Evolutionary conservation across 106 monocot genomes (phyloP), one percentile per base, ranked within the genome.

Genomic region (Dioscorea zingiberensis): DNA sequence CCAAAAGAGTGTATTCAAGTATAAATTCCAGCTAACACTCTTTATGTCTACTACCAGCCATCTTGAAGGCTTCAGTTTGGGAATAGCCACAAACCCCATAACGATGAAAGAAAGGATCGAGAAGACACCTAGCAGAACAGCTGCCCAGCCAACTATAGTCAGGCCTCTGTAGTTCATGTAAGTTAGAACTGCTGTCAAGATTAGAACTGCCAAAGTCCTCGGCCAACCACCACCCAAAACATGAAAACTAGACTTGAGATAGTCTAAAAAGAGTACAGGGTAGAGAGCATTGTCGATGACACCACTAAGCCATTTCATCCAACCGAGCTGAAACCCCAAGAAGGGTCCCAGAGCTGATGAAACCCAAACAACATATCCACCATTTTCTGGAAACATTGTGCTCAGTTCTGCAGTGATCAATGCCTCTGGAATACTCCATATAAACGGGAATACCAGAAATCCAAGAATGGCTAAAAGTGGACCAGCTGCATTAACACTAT

Each of bases 351-450:
- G 57, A 22, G 84, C 81, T 46, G 84, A 74, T 54, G 81, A 77
- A 18, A 88, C 88, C 88, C 88, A 88, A 10, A 88, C 81, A 4
- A 88, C 88, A 68, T 88, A 88, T 16, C 88, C 88, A 16, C 88
- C 81, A 48, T 88, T 84, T 28, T 88, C 88, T 18, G 88, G 88
- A 69, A 88, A 88, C 84, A 88, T 84, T 44, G 88, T 88, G 22
- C 88, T 78, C 72, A 88, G 47, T 25, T 88, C 88, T 0, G 88
- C 88, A 29, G 88, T 88, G 62, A 88, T 78, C 60, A 88, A 70
- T 22, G 88, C 88, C 71, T 88, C 88, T 1, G 88, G 88, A n/a
- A 88, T 76, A 72, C 88, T 88, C 88, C 88, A 88, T 73, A 88
- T 73, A 58, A 88, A 32, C 28, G 88, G 88, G 60, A 88, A 84